Conservation (phyloP, 1,139 yeast genomes). For the Yamadazyma jaroonii region DNA sequence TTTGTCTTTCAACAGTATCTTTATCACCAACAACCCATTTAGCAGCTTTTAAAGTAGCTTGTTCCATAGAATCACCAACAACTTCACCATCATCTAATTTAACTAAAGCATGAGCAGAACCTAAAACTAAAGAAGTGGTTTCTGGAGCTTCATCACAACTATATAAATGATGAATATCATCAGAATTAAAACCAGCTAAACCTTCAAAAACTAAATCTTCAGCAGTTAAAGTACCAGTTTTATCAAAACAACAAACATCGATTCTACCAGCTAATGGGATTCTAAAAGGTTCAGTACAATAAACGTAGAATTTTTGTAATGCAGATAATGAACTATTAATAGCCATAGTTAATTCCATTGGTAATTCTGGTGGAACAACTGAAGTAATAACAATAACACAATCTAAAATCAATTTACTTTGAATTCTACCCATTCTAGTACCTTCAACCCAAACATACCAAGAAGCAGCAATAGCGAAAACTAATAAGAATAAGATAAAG, state of each 20-base stretch:
- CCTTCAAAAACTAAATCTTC: constrained; percentile 97
- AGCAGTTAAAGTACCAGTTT: constrained; percentile 97
- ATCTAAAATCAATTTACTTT: constrained; percentile 88
- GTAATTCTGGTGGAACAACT: constrained; percentile 98
- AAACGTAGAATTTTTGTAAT: constrained; percentile 80
- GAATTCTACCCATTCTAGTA: constrained; percentile 90
- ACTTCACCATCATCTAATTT: constrained; percentile 92
- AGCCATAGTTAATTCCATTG: constrained; percentile 99
- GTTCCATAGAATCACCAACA: constrained; percentile 99
- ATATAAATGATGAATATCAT: constrained; percentile 56
- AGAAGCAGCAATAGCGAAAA: constrained; percentile 93
- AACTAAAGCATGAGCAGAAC: constrained; percentile 96
- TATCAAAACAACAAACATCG: constrained; percentile 97
- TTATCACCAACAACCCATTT: constrained; percentile 80
- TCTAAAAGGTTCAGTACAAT: constrained; percentile 98
- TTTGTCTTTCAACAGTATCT: constrained; percentile 56
- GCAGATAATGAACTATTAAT: constrained; percentile 90
- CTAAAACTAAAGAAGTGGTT: constrained; percentile 72
- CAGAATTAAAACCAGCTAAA: constrained; percentile 72
- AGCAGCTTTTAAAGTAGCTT: constrained; percentile 87
- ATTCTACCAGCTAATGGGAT: constrained; percentile 97
- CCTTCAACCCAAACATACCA: constrained; percentile 99
- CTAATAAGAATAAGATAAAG: constrained; percentile 83
- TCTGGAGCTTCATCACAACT: constrained; percentile 60
- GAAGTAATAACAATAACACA: constrained; percentile 95